Conservation (phyloP, 2,329 filamentous ascomycete species). For the Claviceps digitariae region DNA sequence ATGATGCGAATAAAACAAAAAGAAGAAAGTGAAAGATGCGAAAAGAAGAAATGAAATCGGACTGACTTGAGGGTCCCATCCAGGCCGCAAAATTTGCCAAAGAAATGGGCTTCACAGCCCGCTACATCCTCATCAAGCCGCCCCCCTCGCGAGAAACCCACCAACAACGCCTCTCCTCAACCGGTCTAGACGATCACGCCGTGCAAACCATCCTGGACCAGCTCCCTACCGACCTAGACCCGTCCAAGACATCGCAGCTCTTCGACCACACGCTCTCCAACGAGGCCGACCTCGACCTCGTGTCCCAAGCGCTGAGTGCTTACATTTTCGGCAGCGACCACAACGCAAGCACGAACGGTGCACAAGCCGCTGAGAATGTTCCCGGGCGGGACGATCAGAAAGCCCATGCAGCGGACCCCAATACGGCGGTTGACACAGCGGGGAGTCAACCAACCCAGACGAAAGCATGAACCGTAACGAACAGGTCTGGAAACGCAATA, state of each 20-base stretch:
- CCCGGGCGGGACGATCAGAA: not conserved
- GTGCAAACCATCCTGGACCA: conserved; percentile 13
- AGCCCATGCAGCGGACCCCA: not conserved
- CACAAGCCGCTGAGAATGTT: not conserved
- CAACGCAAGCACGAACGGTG: not conserved
- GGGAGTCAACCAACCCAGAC: not conserved
- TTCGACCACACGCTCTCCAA: conserved; percentile 17
- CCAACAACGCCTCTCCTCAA: conserved; percentile 16
- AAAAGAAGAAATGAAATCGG: too few species aligned
- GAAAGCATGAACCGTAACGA: not conserved
- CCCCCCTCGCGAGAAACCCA: conserved; percentile 22
- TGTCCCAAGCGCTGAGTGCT: conserved; percentile 10
- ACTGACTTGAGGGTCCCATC: too few species aligned
- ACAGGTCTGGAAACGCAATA: not conserved
- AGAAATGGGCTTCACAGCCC: conserved; percentile 41
- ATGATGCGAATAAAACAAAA: not conserved
- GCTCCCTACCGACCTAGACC: conserved; percentile 13
- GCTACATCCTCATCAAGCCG: conserved; percentile 39
- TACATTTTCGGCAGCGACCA: conserved; percentile 14
- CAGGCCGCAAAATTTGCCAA: conserved; percentile 44
- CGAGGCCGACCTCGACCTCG: conserved; percentile 8
- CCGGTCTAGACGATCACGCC: conserved; percentile 11
- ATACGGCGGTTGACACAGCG: not conserved
- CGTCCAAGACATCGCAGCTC: conserved; percentile 12
- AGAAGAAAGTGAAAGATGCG: not conserved